Evolutionary conservation across 2,329 filamentous ascomycete species (phyloP).

Genomic region (Teratosphaeria epicoccoides): DNA sequence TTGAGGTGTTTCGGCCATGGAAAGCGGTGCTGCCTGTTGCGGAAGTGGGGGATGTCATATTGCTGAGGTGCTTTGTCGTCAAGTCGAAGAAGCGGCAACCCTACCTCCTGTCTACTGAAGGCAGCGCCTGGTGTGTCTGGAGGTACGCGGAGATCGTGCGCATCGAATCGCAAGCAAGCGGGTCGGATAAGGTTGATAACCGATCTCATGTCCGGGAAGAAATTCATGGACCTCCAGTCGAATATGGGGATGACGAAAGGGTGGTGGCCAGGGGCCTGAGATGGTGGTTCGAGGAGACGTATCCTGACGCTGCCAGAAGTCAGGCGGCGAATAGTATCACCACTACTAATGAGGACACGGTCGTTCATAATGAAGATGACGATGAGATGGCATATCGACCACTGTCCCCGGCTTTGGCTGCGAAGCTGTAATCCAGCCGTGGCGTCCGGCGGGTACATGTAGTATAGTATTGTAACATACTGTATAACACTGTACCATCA

Average conservation of each 20-base stretch:
- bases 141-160: constrained; percentile 16
- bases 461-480: too few species aligned
- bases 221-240: constrained; percentile 35
- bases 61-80: constrained; percentile 35
- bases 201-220: constrained; percentile 28
- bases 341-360: not conserved
- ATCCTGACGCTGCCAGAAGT: not conserved
- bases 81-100: constrained; percentile 29
- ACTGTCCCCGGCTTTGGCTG: not conserved
- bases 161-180: constrained; percentile 16
- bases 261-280: constrained; percentile 30
- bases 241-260: constrained; percentile 37
- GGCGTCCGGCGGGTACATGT: not conserved
- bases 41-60: constrained; percentile 33
- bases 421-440: not conserved
- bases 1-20: constrained; percentile 36
- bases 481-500: not conserved
- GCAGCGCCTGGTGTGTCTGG: constrained; percentile 41
- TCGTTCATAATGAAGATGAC: not conserved
- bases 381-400: not conserved
- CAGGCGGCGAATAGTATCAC: not conserved
- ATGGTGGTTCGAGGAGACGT: constrained; percentile 25
- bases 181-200: constrained; percentile 14
- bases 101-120: constrained; percentile 31
- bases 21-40: constrained; percentile 31